Evolutionary conservation across 768 basidiomycete species (phyloP).

Genomic region (Agaricus sinodeliciosus): DNA sequence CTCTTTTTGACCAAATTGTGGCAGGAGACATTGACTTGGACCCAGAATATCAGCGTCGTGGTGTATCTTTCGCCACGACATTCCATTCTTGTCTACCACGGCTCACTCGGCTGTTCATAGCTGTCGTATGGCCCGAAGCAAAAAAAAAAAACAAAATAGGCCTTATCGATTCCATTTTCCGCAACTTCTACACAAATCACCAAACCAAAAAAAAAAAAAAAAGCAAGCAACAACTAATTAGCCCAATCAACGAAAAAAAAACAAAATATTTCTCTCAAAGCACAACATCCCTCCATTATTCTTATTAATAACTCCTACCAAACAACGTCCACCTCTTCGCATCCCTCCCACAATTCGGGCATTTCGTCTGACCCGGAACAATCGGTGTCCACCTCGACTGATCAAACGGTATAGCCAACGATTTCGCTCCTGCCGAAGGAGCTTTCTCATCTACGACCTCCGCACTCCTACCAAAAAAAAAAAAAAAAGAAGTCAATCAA

Average conservation of each 20-base stretch:
- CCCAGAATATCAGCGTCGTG: slow-evolving; percentile 78
- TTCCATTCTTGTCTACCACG: no score
- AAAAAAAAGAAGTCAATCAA: slow-evolving; percentile 13
- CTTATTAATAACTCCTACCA: slow-evolving; percentile 78
- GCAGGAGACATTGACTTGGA: slow-evolving; percentile 60
- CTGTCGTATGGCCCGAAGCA: no score
- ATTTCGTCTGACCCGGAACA: slow-evolving; percentile 81
- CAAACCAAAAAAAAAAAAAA: no score
- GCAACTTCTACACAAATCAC: no score
- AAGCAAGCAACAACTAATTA: no score
- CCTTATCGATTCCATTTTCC: no score
- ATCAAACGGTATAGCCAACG: slow-evolving; percentile 93
- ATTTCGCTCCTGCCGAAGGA: slow-evolving; percentile 96
- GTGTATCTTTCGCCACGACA: slow-evolving; percentile 6
- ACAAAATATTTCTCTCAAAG: not conserved
- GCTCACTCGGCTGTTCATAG: no score
- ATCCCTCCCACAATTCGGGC: slow-evolving; percentile 79
- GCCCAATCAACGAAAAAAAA: no score
- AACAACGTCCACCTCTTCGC: slow-evolving; percentile 98
- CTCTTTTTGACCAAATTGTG: slow-evolving; percentile 60
- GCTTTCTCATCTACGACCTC: slow-evolving; percentile 89
- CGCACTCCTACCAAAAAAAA: slow-evolving; percentile 37
- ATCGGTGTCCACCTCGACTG: slow-evolving; percentile 78
- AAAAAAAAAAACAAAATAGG: no score
- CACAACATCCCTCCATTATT: not conserved